Evolutionary conservation across 768 basidiomycete genomes (phyloP).

Genomic region (Saitozyma podzolica): DNA sequence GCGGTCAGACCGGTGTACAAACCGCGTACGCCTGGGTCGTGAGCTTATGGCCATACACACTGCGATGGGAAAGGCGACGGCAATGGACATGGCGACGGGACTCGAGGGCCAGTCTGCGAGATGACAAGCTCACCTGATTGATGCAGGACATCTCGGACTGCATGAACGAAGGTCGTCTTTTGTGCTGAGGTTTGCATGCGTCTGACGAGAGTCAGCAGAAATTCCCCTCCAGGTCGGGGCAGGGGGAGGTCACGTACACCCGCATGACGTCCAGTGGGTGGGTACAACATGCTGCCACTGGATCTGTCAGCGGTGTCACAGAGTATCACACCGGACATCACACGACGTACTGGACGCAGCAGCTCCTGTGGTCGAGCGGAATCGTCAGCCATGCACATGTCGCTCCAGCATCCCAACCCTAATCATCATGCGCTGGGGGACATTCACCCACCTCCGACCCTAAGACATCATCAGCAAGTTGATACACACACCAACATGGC

Average conservation of each 20-base stretch:
- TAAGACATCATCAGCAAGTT: too few species aligned
- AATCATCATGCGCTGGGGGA: too few species aligned
- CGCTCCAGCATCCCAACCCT: neutral
- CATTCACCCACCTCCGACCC: too few species aligned
- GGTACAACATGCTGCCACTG: slow-evolving; percentile 48
- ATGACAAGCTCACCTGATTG: slow-evolving; percentile 21
- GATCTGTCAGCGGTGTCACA: neutral
- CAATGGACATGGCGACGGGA: neutral
- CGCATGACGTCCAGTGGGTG: slow-evolving; percentile 47
- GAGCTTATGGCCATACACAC: neutral
- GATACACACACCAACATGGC: too few species aligned
- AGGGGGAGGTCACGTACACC: slow-evolving; percentile 28
- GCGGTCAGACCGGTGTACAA: slow-evolving; percentile 49
- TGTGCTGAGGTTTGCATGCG: slow-evolving; percentile 43
- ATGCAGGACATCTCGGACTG: slow-evolving; percentile 23
- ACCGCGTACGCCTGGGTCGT: slow-evolving; percentile 38
- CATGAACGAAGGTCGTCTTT: slow-evolving; percentile 30
- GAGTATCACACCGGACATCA: neutral
- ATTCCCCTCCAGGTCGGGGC: neutral
- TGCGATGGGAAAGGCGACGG: neutral
- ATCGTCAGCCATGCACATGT: slow-evolving; percentile 14
- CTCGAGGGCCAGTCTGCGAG: too few species aligned
- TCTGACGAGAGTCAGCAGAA: slow-evolving; percentile 16
- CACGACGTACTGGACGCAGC: slow-evolving; percentile 40
- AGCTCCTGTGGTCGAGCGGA: slow-evolving; percentile 22